Conservation (phyloP, 768 basidiomycete genomes). For the Omphalotus guepiniiformis region DNA sequence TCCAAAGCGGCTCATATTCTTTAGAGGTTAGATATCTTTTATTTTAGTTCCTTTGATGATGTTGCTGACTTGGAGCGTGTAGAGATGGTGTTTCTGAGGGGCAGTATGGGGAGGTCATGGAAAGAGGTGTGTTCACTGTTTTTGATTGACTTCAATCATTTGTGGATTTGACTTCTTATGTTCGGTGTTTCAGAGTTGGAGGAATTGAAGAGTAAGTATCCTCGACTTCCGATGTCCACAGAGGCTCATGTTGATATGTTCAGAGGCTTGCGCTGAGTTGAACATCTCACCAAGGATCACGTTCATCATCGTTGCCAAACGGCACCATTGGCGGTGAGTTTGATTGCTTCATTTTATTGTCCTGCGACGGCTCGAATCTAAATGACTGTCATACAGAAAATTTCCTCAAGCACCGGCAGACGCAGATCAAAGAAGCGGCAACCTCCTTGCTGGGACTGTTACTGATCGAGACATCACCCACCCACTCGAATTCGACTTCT, state of each 20-base stretch:
- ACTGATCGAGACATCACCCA: slow-evolving; percentile 68
- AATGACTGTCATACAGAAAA: slow-evolving; percentile 33
- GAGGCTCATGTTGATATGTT: not conserved
- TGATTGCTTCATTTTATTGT: not conserved
- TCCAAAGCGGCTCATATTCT: slow-evolving; percentile 51
- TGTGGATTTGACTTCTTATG: not conserved
- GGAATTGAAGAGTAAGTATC: not conserved
- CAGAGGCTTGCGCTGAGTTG: slow-evolving; percentile 43
- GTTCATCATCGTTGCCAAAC: slow-evolving; percentile 52
- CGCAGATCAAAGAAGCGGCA: slow-evolving; percentile 64
- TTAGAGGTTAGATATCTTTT: slow-evolving; percentile 32
- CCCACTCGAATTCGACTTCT: slow-evolving; percentile 74
- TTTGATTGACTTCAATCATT: not conserved
- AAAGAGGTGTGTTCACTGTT: slow-evolving; percentile 3
- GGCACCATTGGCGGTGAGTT: slow-evolving; percentile 27
- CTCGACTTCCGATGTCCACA: not conserved
- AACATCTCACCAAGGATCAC: slow-evolving; percentile 45
- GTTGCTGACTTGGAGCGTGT: not conserved
- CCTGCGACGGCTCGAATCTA: not conserved
- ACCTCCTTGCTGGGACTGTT: slow-evolving; percentile 75
- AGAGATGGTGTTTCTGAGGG: slow-evolving; percentile 15
- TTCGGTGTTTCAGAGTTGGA: slow-evolving; percentile 1
- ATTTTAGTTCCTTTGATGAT: not conserved
- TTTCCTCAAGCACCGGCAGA: slow-evolving; percentile 31
- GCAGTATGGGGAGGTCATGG: slow-evolving; percentile 8